Percentiles rank a stretch among this genome's conserved stretches.
phyloP scores from a whole-genome alignment of 2,329 filamentous ascomycete species.

The Bertia moriformis region DNA sequence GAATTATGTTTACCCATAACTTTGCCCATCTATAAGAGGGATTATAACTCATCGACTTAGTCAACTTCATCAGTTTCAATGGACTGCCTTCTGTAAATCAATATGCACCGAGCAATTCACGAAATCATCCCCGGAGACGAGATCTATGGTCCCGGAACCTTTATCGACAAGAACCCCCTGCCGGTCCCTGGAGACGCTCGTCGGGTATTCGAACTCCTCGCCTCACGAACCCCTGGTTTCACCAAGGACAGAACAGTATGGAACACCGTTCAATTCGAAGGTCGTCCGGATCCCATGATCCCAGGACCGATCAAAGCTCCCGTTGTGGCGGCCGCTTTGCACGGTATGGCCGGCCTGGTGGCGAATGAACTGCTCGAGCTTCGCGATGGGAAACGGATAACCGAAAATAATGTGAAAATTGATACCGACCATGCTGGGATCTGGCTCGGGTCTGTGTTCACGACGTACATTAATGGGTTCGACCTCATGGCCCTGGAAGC shows the following conservation, averaged over 20 bases:
- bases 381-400: constrained; percentile 5
- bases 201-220: constrained; percentile 18
- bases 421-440: constrained; percentile 5
- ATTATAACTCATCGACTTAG: too few relatives aligned
- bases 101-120: too few relatives aligned
- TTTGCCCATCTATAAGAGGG: constrained; percentile 1
- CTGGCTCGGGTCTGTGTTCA: constrained; percentile 2
- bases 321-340: constrained; percentile 22
- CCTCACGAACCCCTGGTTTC: constrained; percentile 21
- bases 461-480: constrained; percentile 3
- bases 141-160: constrained; percentile 23
- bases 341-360: constrained; percentile 26
- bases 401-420: constrained; percentile 1
- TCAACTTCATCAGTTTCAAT: too few relatives aligned
- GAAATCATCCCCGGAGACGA: not conserved
- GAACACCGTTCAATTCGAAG: constrained; percentile 20
- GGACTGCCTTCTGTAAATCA: too few relatives aligned
- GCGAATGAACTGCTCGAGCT: constrained; percentile 20
- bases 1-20: not conserved
- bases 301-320: constrained; percentile 26
- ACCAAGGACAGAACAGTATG: constrained; percentile 13
- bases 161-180: constrained; percentile 18
- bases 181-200: constrained; percentile 15
- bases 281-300: constrained; percentile 20
- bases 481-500: not conserved